phyloP scores from a whole-genome alignment of 345 rosid genomes.

The Excoecaria agallocha region DNA sequence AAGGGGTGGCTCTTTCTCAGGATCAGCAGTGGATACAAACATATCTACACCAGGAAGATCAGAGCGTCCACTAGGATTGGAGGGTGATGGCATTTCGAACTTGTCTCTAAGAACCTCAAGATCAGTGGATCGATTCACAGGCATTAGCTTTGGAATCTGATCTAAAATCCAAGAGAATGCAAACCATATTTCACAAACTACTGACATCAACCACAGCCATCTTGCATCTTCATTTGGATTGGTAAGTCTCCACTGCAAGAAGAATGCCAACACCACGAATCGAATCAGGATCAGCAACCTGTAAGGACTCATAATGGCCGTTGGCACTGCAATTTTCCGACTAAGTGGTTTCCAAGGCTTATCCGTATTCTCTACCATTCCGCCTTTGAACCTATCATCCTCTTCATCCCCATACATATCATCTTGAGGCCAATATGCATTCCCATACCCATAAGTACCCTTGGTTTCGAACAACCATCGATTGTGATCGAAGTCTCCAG shows the following conservation, averaged over 20 bases:
- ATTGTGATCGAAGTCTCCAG: conserved; percentile 82
- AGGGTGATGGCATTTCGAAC: conserved; percentile 83
- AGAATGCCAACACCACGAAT: conserved; percentile 62
- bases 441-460: conserved; percentile 87
- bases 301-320: conserved; percentile 74
- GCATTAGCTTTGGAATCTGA: conserved; percentile 80
- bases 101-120: conserved; percentile 78
- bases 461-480: conserved; percentile 87
- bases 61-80: conserved; percentile 86
- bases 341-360: conserved; percentile 94
- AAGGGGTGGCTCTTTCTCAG: conserved; percentile 92
- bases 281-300: conserved; percentile 53
- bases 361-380: conserved; percentile 57
- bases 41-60: conserved; percentile 89
- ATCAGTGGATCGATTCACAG: conserved; percentile 79
- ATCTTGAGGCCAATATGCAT: conserved; percentile 77
- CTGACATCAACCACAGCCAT: conserved; percentile 89
- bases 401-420: conserved; percentile 58
- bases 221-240: conserved; percentile 79
- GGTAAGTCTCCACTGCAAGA: conserved; percentile 72
- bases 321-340: conserved; percentile 52
- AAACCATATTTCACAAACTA: conserved; percentile 84
- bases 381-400: conserved; percentile 53
- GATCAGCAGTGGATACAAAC: conserved; percentile 92
- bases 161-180: conserved; percentile 95